Conservation (phyloP, 1,139 yeast genomes). For the Nakaseomyces bracarensis region DNA sequence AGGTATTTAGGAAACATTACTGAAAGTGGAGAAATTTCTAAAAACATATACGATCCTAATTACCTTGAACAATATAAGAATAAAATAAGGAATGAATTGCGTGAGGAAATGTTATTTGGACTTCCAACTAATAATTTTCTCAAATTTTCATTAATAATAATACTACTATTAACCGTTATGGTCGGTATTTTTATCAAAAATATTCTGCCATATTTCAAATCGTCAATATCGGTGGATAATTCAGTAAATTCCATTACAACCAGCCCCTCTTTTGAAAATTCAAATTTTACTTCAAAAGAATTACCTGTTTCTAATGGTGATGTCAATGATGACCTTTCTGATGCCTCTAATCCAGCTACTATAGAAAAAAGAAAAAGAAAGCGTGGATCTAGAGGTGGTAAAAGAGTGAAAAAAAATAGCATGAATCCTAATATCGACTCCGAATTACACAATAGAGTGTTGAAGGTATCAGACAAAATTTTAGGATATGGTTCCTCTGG, state of each 20-base stretch:
- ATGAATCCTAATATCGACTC: conserved; percentile 19
- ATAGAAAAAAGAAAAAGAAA: conserved; percentile 47
- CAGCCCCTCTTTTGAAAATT: too few relatives aligned
- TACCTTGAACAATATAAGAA: conserved; percentile 5
- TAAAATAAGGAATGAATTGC: conserved; percentile 2
- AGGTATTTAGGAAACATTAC: neutral
- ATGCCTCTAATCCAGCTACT: neutral
- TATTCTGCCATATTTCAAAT: too few relatives aligned
- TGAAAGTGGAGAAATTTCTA: neutral
- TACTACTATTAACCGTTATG: too few relatives aligned
- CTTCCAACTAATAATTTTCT: conserved; percentile 1
- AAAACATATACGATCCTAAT: neutral
- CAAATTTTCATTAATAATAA: too few relatives aligned
- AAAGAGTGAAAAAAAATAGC: conserved; percentile 32
- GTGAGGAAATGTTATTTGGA: neutral
- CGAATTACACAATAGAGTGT: conserved; percentile 36
- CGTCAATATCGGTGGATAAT: too few relatives aligned
- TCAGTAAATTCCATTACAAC: too few relatives aligned
- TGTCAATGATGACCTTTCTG: neutral
- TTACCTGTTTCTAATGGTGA: neutral
- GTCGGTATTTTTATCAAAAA: too few relatives aligned
- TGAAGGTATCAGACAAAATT: conserved; percentile 60
- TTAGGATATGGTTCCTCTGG: conserved; percentile 97
- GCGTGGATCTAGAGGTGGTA: conserved; percentile 84
- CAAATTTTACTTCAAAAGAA: too few relatives aligned